A percentile compares a stretch with the other conserved stretches of the same genome.
These are phyloP conservation scores for Furcasterigmium furcatum DNA, from an alignment of 2,329 filamentous ascomycete genomes.

Conservation along the genomic window DNA sequence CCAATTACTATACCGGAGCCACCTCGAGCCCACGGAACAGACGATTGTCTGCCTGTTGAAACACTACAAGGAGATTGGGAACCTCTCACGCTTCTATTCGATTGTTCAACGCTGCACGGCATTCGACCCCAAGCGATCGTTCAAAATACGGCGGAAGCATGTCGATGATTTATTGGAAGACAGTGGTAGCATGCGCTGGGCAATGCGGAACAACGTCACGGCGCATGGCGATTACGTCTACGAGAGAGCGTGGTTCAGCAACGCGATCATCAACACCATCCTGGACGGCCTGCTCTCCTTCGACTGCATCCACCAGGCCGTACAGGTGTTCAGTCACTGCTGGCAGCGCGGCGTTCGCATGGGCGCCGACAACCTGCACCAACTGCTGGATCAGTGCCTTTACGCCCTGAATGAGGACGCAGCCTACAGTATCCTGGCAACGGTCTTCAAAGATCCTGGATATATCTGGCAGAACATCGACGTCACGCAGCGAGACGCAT, in stretches of 20 bases:
- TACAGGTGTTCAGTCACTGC: conserved; percentile 34
- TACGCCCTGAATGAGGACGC: conserved; percentile 28
- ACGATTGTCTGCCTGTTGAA: conserved; percentile 47
- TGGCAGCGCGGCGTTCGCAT: conserved; percentile 30
- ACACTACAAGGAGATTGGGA: conserved; percentile 41
- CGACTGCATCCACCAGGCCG: conserved; percentile 39
- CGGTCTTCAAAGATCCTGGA: not conserved
- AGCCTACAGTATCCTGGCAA: not conserved
- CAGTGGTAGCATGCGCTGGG: conserved; percentile 23
- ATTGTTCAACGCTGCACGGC: conserved; percentile 43
- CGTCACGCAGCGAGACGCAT: not conserved
- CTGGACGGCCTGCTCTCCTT: conserved; percentile 47
- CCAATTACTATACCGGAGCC: conserved; percentile 41
- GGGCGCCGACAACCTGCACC: conserved; percentile 24
- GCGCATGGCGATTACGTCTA: conserved; percentile 29
- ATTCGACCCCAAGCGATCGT: conserved; percentile 30
- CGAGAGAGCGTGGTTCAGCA: conserved; percentile 34
- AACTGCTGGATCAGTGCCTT: conserved; percentile 39
- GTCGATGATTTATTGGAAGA: conserved; percentile 24
- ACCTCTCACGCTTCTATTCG: conserved; percentile 39
- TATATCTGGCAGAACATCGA: not conserved
- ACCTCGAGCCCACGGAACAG: conserved; percentile 42
- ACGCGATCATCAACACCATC: conserved; percentile 38
- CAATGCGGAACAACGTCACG: conserved; percentile 14
- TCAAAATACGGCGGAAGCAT: conserved; percentile 31